Conservation (phyloP, 495 filamentous ascomycete species). For the Penicillium crystallinum region DNA sequence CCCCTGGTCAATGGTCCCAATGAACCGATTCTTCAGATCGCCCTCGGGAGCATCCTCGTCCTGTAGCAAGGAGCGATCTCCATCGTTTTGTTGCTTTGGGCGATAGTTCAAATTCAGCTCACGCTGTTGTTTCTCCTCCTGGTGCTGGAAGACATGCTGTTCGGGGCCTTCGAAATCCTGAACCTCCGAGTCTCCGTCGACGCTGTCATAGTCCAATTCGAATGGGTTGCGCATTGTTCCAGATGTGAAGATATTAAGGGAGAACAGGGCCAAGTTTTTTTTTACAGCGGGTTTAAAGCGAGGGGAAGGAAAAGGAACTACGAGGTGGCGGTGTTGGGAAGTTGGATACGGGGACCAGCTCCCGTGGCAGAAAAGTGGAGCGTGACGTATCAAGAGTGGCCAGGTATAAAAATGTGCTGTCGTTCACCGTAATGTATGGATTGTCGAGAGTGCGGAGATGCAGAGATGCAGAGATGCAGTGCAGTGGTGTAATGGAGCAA, state of each 20-base stretch:
- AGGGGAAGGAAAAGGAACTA: slow-evolving; percentile 10
- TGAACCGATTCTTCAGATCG: slow-evolving; percentile 46
- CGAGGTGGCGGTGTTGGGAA: slow-evolving; percentile 11
- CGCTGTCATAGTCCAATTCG: slow-evolving; percentile 33
- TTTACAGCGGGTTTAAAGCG: slow-evolving; percentile 7
- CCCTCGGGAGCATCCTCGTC: slow-evolving; percentile 30
- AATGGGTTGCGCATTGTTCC: slow-evolving; percentile 39
- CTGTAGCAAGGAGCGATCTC: slow-evolving; percentile 40
- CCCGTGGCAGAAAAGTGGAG: slow-evolving; percentile 20
- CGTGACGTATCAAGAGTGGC: slow-evolving; percentile 29
- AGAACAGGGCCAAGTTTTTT: slow-evolving; percentile 6
- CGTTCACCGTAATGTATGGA: not conserved
- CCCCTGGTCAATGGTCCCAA: slow-evolving; percentile 82
- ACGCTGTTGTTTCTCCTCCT: slow-evolving; percentile 2
- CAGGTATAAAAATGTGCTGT: not conserved
- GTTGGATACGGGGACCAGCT: slow-evolving; percentile 11
- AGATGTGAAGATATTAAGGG: not conserved
- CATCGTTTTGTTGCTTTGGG: slow-evolving; percentile 33
- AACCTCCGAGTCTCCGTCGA: slow-evolving; percentile 31
- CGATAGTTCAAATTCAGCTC: slow-evolving; percentile 22
- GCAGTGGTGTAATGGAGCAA: too few relatives aligned
- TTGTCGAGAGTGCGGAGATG: not conserved
- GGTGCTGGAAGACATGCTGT: not conserved
- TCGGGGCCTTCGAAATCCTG: slow-evolving; percentile 18
- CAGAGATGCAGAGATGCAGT: not conserved